Conservation (phyloP, 2,329 filamentous ascomycete genomes). For the Gaeumannomyces tritici region DNA sequence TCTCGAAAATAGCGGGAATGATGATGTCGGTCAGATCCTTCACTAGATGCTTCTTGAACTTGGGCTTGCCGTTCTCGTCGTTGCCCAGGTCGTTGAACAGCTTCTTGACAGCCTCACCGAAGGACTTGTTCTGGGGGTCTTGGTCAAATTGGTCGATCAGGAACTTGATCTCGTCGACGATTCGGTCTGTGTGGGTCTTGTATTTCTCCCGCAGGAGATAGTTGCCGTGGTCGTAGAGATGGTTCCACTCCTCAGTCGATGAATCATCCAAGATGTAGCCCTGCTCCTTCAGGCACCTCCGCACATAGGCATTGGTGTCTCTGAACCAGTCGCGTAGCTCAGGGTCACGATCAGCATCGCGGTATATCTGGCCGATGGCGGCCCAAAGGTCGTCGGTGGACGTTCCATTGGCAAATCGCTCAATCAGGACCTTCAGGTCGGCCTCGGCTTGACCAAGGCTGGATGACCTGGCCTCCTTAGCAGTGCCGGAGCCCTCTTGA, state of each 20-base stretch:
- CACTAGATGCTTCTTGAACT: constrained; percentile 86
- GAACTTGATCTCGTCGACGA: constrained; percentile 87
- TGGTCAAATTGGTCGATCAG: constrained; percentile 80
- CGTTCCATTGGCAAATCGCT: constrained; percentile 92
- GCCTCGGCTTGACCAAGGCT: constrained; percentile 63
- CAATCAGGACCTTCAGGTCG: constrained; percentile 78
- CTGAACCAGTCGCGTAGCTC: constrained; percentile 89
- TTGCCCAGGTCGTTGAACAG: constrained; percentile 83
- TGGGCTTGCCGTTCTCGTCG: constrained; percentile 71
- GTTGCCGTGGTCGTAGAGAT: constrained; percentile 74
- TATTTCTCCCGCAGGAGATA: constrained; percentile 87
- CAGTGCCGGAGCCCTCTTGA: constrained; percentile 53
- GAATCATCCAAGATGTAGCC: constrained; percentile 81
- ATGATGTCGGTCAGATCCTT: constrained; percentile 86
- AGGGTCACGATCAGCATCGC: constrained; percentile 74
- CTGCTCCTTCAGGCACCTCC: constrained; percentile 76
- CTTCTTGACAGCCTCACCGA: constrained; percentile 67
- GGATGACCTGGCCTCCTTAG: constrained; percentile 59
- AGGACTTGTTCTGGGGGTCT: constrained; percentile 77
- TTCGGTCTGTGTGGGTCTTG: constrained; percentile 70
- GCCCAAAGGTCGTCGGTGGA: constrained; percentile 80
- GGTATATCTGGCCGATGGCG: constrained; percentile 76
- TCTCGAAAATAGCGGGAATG: constrained; percentile 72
- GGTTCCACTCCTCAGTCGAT: constrained; percentile 74
- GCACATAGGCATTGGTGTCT: constrained; percentile 65